Evolutionary conservation across 352 stramenopile species (phyloP), one percentile per base, ranked within the genome.

Genomic region (Phytophthora palmivora): DNA sequence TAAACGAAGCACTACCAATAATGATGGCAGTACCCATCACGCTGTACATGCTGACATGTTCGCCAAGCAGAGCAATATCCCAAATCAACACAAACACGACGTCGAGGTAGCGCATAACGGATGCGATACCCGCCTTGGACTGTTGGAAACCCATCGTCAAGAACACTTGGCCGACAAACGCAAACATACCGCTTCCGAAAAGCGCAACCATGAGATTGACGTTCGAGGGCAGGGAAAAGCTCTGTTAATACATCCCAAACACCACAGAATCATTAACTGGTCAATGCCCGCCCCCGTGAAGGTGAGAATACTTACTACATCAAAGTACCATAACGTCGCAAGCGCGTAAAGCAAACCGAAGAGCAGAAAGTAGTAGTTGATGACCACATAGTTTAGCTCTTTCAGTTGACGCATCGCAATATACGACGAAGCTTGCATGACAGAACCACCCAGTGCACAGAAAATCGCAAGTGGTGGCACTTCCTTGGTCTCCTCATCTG

Each of bases 111-210:
- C 84, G 82, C 82, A 91, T 89, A 45, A 91, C 78, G 18, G 80
- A 91, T 1, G 84, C 84, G 19, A 90, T 84, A 16, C 82, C 82
- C 1, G 79, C 79, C 42, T 90, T 91, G 22, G 88, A 83, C n/a
- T 87, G 66, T 58, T 93, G 84, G 47, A 93, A 91, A 8, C 84
- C 84, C 42, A 82, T 83, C 3, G 84, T 93, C 21, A 93, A 61
- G 43, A 87, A 79, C 15, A 89, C 50, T 47, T 91, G 82, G 3
- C 79, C 80, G 2, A 86, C 33, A 52, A 82, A 87, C 15, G 78
- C 84, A 49, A 90, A 82, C 26, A 83, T 16, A 4, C 82, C 84
- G 12, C 63, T 80, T 45, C 74, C 76, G 9, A 90, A 57, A 16
- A 88, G 49, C 2, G 69, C 63, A 2, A 57, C n/a, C 59, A 76